Evolutionary conservation across 2,329 filamentous ascomycete species (phyloP), one percentile per base, ranked within the genome.

Genomic region (Dactylellina drechsleri): DNA sequence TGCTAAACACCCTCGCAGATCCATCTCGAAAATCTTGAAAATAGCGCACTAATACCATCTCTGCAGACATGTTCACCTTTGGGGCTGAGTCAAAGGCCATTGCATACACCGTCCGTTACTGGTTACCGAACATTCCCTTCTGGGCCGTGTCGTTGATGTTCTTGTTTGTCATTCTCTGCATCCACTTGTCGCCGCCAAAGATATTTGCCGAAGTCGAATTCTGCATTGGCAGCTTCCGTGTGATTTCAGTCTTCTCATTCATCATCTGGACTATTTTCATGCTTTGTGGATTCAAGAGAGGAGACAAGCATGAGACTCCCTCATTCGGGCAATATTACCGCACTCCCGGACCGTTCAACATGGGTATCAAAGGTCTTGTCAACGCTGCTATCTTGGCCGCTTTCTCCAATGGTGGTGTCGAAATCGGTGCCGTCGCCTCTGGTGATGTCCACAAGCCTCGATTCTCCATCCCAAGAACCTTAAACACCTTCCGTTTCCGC

Each of bases 221-320:
- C 72, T 65, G 54, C 43, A 70, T 76, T 40, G 66, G 72, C 40
- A 70, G 65, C 59, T 68, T 76, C 31, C 58, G 66, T 43, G 65
- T 76, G 26, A 65, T 76, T 58, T 64, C 72, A n/a, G 72, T 76
- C 16, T 45, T 45, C 0, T 65, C 45, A 16, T 68, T 76, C 41
- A 76, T 76, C 58, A 70, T 76, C 49, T 68, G 64, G 72, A 68
- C 72, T 13, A 76, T 76, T 31, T 68, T 76, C 53, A 76, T 76
- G 53, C 12, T 70, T 16, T 68, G 60, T 53, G 65, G 65, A 26
- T 60, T 70, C 28, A 76, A 76, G 65, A 59, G 20, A 15, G 65
- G 72, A 6, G 59, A 65, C 53, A 13, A 13, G 5, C 60, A 66
- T 23, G 59, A 61, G 20, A 76, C 64, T 8, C 64, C 72, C 18